Conservation (phyloP, 805 yeast species). For the Suhomyces tanzawaensis region DNA sequence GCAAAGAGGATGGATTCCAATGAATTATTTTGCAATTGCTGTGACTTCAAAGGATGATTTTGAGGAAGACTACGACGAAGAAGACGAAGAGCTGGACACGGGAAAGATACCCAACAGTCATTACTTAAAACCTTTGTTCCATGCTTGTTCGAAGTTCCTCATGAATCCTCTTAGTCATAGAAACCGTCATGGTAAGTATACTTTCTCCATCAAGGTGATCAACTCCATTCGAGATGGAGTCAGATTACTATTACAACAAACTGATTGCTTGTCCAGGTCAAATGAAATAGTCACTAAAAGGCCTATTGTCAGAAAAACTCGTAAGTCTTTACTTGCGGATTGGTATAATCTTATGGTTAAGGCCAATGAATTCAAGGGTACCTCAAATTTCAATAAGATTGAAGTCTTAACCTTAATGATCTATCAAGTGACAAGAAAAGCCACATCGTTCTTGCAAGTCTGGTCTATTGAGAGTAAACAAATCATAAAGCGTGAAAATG, state of each 20-base stretch:
- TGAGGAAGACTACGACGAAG: slow-evolving; percentile 17
- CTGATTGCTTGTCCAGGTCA: slow-evolving; percentile 74
- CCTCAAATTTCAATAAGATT: slow-evolving; percentile 55
- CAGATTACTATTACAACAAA: slow-evolving; percentile 56
- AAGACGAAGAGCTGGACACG: slow-evolving; percentile 26
- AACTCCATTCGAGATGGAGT: slow-evolving; percentile 76
- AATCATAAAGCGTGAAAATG: slow-evolving; percentile 38
- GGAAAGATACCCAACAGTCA: slow-evolving; percentile 34
- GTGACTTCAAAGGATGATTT: slow-evolving; percentile 27
- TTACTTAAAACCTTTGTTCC: slow-evolving; percentile 56
- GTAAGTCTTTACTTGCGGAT: slow-evolving; percentile 71
- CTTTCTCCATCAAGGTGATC: slow-evolving; percentile 56
- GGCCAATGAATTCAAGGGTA: slow-evolving; percentile 71
- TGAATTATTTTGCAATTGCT: slow-evolving; percentile 65
- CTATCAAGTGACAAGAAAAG: slow-evolving; percentile 64
- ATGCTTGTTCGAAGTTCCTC: slow-evolving; percentile 64
- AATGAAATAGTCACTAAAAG: slow-evolving; percentile 64
- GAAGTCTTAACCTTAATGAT: slow-evolving; percentile 62
- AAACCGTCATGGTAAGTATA: slow-evolving; percentile 37
- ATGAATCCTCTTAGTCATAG: slow-evolving; percentile 58
- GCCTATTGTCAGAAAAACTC: slow-evolving; percentile 57
- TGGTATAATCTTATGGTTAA: slow-evolving; percentile 78
- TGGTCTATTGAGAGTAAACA: slow-evolving; percentile 67
- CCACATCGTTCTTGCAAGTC: slow-evolving; percentile 61
- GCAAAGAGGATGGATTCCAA: slow-evolving; percentile 81